Percentiles rank a stretch among this genome's conserved stretches.
Evolutionary conservation across 1,284 basidiomycete species (phyloP).

Genomic region (Cryptococcus deneoformans): DNA sequence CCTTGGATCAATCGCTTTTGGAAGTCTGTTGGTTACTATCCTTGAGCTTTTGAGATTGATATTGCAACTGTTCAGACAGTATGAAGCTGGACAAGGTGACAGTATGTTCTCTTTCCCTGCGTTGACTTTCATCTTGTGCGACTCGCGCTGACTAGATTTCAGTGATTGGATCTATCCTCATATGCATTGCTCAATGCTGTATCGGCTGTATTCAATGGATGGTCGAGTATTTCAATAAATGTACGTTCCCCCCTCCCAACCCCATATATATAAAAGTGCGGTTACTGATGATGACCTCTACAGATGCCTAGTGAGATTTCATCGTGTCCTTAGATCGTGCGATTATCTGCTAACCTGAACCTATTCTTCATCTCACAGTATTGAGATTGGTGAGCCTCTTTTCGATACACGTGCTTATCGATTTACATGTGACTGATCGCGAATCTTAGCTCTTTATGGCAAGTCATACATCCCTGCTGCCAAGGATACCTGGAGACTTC

Average conservation of each 20-base stretch:
- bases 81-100: slow-evolving; percentile 69
- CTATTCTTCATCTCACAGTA: slow-evolving; percentile 52
- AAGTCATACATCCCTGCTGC: slow-evolving; percentile 83
- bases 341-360: neutral
- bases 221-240: slow-evolving; percentile 80
- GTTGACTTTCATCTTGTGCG: neutral
- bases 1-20: slow-evolving; percentile 85
- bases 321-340: neutral
- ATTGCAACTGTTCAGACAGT: slow-evolving; percentile 63
- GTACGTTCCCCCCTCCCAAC: slow-evolving; percentile 10
- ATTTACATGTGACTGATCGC: neutral
- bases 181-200: slow-evolving; percentile 61
- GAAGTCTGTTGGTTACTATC: slow-evolving; percentile 82
- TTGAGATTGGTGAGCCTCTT: slow-evolving; percentile 59
- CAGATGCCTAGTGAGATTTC: slow-evolving; percentile 33
- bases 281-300: neutral
- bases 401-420: neutral
- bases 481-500: slow-evolving; percentile 83
- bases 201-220: slow-evolving; percentile 66
- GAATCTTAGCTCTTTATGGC: slow-evolving; percentile 67
- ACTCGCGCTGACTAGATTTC: neutral
- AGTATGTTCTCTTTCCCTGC: slow-evolving; percentile 53
- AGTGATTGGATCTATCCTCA: slow-evolving; percentile 1
- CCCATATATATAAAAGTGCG: neutral
- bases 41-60: slow-evolving; percentile 72